Conservation (phyloP, 1,284 basidiomycete species). For the Leccinum pachyderme region DNA sequence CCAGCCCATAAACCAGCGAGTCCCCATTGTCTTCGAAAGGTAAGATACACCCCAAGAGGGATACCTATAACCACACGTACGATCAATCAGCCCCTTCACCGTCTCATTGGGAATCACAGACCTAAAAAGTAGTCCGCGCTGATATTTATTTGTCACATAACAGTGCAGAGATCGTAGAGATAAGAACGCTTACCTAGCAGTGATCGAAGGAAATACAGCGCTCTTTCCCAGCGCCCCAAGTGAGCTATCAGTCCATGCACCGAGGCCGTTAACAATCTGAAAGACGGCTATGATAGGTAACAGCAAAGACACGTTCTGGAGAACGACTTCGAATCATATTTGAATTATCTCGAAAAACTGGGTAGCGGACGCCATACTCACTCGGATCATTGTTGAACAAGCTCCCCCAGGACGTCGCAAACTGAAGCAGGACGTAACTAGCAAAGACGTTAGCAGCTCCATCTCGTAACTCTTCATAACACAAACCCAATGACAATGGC, state of each 20-base stretch:
- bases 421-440: constrained; percentile 21
- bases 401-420: constrained; percentile 21
- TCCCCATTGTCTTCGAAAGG: constrained; percentile 25
- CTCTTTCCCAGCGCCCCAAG: constrained; percentile 26
- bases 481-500: constrained; percentile 21
- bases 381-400: constrained; percentile 28
- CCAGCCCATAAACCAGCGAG: constrained; percentile 29
- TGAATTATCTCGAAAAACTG: neutral
- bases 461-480: neutral
- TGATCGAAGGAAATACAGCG: constrained; percentile 26
- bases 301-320: constrained; percentile 17
- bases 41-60: constrained; percentile 28
- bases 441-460: neutral
- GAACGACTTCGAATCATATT: constrained; percentile 11
- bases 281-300: constrained; percentile 26
- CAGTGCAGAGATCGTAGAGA: neutral
- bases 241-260: constrained; percentile 22
- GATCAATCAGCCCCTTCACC: neutral
- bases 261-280: constrained; percentile 25
- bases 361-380: constrained; percentile 5
- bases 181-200: constrained; percentile 18
- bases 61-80: constrained; percentile 17
- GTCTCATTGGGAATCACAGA: constrained; percentile 7
- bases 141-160: constrained; percentile 4
- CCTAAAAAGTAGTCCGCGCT: constrained; percentile 26